These are phyloP conservation scores for Saccharomycopsis guyanensis DNA, from an alignment of 805 yeast species.

Conservation along the genomic window DNA sequence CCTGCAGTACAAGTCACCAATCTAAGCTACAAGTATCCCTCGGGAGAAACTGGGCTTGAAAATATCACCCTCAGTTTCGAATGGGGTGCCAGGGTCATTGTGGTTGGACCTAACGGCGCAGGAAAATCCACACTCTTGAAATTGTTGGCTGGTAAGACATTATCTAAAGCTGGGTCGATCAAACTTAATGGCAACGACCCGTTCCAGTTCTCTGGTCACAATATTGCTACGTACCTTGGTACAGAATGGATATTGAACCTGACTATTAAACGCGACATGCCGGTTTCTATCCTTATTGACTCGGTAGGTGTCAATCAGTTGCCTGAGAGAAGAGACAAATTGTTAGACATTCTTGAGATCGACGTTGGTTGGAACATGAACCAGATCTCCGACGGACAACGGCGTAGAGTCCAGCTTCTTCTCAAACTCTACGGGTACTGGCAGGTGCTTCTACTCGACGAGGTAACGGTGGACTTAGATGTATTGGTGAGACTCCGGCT, in stretches of 20 bases:
- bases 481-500: constrained; percentile 80
- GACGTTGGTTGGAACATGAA: constrained; percentile 91
- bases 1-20: constrained; percentile 54
- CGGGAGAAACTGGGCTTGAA: constrained; percentile 55
- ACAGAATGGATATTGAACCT: constrained; percentile 97
- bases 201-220: constrained; percentile 50
- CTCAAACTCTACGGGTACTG: constrained; percentile 94
- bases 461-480: constrained; percentile 94
- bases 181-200: constrained; percentile 82
- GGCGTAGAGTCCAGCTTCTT: constrained; percentile 86
- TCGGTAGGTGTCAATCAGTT: constrained; percentile 78
- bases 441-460: constrained; percentile 82
- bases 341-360: constrained; percentile 74
- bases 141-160: constrained; percentile 84
- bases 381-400: constrained; percentile 86
- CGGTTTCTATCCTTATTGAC: constrained; percentile 68
- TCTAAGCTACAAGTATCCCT: constrained; percentile 63
- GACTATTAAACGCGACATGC: constrained; percentile 83
- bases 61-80: constrained; percentile 55
- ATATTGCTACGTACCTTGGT: constrained; percentile 72
- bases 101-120: constrained; percentile 95
- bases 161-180: constrained; percentile 56
- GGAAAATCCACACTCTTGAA: constrained; percentile 87
- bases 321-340: constrained; percentile 66
- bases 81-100: constrained; percentile 65